Evolutionary conservation across 2,329 filamentous ascomycete genomes (phyloP), one percentile per base, ranked within the genome.

Genomic region (Paecilomyces niveus): DNA sequence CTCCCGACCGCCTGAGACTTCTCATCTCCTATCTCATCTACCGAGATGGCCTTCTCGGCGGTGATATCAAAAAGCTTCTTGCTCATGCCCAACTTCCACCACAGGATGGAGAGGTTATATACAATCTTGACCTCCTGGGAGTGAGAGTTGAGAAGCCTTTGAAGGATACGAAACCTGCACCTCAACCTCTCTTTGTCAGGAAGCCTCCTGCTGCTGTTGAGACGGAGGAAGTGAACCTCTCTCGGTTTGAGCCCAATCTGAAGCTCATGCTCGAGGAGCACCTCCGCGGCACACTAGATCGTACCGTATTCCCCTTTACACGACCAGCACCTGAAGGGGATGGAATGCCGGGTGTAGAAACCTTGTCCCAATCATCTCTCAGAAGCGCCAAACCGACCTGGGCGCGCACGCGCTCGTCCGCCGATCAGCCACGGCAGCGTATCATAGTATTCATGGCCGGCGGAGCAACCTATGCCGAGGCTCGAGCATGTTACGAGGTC

Each of bases 381-480:
- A 89, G 94, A 59, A 90, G 90, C 9, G 92, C 92, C 15, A 95
- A 96, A 68, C 94, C 93, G 1, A 96, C 92, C 50, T 99, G 94
- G 94, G 94, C 94, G 1, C 90, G 90, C 56, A 88, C 89, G 9
- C 87, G 91, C 51, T 83, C 88, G 53, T 84, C 86, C 29, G 86
- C 79, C 59, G 85, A 81, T 60, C 93, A 97, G 71, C 95, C 92
- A 63, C 85, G 89, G 56, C 94, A 99, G 72, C 86, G 94, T 56
- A 83, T 97, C 57, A 89, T 99, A 59, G 87, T 97, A 15, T 97
- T 96, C 72, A 88, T 97, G 83, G 94, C 93, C 1, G 94, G 94
- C 54, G 94, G 94, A 52, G 94, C 94, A 21, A 97, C 94, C 0
- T 96, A 93, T 72, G 92, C 90, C 4, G 94, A 99, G 76, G 84